Evolutionary conservation across 2,329 filamentous ascomycete species (phyloP).

Genomic region (Fusarium mangiferae): DNA sequence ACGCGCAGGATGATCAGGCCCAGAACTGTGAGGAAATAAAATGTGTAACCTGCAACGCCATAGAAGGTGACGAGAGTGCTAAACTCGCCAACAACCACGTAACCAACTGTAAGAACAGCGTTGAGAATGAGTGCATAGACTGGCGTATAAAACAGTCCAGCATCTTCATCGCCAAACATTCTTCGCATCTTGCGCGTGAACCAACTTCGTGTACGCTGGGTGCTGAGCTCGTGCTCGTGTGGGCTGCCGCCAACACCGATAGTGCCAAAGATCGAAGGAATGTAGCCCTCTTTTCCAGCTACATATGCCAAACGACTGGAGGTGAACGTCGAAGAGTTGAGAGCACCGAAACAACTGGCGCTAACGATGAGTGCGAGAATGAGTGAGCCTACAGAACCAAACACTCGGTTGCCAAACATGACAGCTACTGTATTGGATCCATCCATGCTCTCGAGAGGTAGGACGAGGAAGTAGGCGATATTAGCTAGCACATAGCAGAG

Average conservation of each 20-base stretch:
- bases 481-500: slow-evolving; percentile 91
- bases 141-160: slow-evolving; percentile 91
- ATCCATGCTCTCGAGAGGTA: slow-evolving; percentile 83
- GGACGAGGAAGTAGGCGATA: slow-evolving; percentile 91
- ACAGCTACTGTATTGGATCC: slow-evolving; percentile 95
- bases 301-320: slow-evolving; percentile 91
- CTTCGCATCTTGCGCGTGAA: slow-evolving; percentile 67
- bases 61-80: slow-evolving; percentile 94
- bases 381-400: slow-evolving; percentile 83
- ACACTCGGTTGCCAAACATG: slow-evolving; percentile 89
- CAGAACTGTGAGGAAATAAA: slow-evolving; percentile 95
- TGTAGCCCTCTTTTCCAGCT: slow-evolving; percentile 93
- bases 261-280: slow-evolving; percentile 83
- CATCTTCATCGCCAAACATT: slow-evolving; percentile 79
- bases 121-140: slow-evolving; percentile 92
- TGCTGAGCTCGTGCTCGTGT: slow-evolving; percentile 53
- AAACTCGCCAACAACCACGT: slow-evolving; percentile 90
- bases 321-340: slow-evolving; percentile 96
- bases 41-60: slow-evolving; percentile 95
- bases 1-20: slow-evolving; percentile 92
- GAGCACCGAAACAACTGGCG: slow-evolving; percentile 90
- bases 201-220: slow-evolving; percentile 64
- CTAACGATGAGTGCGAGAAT: slow-evolving; percentile 89
- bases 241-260: slow-evolving; percentile 73
- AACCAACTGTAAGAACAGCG: slow-evolving; percentile 74